Conservation (phyloP, 805 yeast genomes). For the Spathaspora gorwiae region DNA sequence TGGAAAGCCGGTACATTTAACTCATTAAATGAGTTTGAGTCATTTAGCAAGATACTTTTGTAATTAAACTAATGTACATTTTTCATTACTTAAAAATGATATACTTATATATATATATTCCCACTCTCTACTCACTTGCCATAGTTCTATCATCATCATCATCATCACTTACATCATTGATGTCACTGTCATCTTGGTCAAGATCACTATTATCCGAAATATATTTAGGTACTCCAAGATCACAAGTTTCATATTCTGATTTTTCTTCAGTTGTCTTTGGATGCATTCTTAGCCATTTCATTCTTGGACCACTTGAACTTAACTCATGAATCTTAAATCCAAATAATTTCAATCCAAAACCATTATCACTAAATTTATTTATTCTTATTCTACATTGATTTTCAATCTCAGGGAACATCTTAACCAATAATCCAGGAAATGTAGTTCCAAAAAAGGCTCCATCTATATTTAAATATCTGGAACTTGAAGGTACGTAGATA, state of each 20-base stretch:
- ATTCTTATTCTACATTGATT: slow-evolving; percentile 61
- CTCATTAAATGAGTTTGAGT: slow-evolving; percentile 39
- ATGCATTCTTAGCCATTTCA: slow-evolving; percentile 86
- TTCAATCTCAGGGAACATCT: slow-evolving; percentile 88
- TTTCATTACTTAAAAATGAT: not conserved
- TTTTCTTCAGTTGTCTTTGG: slow-evolving; percentile 63
- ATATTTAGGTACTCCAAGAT: slow-evolving; percentile 47
- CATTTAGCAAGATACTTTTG: too few species aligned
- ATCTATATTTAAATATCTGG: slow-evolving; percentile 84
- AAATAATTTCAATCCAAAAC: slow-evolving; percentile 71
- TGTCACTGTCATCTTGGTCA: slow-evolving; percentile 14
- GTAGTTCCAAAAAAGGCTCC: slow-evolving; percentile 97
- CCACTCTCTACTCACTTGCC: slow-evolving; percentile 32
- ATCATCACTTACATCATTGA: slow-evolving; percentile 18
- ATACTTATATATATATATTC: not conserved
- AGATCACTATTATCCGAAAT: slow-evolving; percentile 22
- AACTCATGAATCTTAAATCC: slow-evolving; percentile 80
- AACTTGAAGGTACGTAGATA: slow-evolving; percentile 79
- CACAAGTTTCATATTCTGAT: slow-evolving; percentile 61
- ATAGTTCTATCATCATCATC: slow-evolving; percentile 38
- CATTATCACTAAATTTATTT: slow-evolving; percentile 44
- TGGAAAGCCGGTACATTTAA: slow-evolving; percentile 58
- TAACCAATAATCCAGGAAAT: slow-evolving; percentile 87
- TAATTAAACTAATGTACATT: not conserved
- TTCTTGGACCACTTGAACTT: slow-evolving; percentile 83